These are phyloP conservation scores for Fusarium newnesense DNA, from an alignment of 2,329 filamentous ascomycete genomes.

Conservation along the genomic window DNA sequence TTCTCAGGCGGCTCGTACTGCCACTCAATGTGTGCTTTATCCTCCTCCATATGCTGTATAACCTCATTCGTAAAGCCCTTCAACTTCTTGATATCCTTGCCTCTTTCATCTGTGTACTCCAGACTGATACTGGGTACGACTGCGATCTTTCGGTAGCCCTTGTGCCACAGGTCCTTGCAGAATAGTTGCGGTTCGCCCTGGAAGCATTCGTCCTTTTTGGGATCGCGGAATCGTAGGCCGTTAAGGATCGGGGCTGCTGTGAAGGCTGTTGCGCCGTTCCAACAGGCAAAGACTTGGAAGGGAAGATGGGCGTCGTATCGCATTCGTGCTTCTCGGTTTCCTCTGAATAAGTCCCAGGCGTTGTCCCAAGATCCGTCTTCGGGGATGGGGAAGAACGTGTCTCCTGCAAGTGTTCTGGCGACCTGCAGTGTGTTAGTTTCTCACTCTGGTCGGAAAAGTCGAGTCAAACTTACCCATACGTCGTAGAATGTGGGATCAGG, in stretches of 20 bases:
- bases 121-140: constrained; percentile 66
- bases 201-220: constrained; percentile 56
- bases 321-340: constrained; percentile 51
- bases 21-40: constrained; percentile 55
- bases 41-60: constrained; percentile 43
- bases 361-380: constrained; percentile 59
- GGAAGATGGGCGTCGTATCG: constrained; percentile 54
- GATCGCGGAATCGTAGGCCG: constrained; percentile 57
- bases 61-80: constrained; percentile 60
- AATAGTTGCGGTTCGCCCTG: constrained; percentile 66
- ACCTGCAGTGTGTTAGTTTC: constrained; percentile 47
- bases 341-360: constrained; percentile 65
- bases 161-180: constrained; percentile 66
- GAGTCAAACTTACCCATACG: constrained; percentile 51
- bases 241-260: constrained; percentile 59
- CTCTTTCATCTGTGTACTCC: constrained; percentile 60
- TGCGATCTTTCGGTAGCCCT: constrained; percentile 61
- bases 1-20: constrained; percentile 54
- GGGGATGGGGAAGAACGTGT: constrained; percentile 67
- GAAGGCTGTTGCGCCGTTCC: constrained; percentile 66
- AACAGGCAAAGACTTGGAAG: constrained; percentile 70
- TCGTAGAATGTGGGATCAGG: constrained; percentile 66
- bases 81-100: constrained; percentile 57
- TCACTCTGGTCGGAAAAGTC: accelerated
- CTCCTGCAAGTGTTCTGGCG: constrained; percentile 62